Evolutionary conservation across 345 rosid species (phyloP).

Genomic region (Draba incana): DNA sequence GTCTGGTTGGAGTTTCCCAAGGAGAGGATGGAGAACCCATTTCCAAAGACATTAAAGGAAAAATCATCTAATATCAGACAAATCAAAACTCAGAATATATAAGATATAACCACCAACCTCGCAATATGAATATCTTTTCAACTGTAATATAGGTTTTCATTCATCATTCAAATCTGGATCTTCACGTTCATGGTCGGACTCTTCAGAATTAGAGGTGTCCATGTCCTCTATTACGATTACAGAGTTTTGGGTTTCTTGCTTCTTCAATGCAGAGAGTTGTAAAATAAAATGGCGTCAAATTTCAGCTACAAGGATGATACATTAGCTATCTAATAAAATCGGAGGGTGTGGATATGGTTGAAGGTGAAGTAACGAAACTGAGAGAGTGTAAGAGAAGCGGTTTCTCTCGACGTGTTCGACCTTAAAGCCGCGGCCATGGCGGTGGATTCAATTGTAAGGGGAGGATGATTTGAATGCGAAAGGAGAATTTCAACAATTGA

Average conservation of each 20-base stretch:
- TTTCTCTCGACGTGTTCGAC: conserved; percentile 61
- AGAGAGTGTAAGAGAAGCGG: conserved; percentile 61
- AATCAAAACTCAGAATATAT: too few species aligned
- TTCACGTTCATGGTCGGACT: conserved; percentile 62
- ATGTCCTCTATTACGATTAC: conserved; percentile 64
- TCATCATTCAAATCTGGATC: conserved; percentile 59
- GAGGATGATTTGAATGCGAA: not conserved
- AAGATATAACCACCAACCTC: too few species aligned
- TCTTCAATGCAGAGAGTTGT: conserved; percentile 18
- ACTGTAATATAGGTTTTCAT: conserved; percentile 44
- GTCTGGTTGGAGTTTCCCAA: too few species aligned
- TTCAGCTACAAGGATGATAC: conserved; percentile 4
- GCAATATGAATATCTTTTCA: too few species aligned
- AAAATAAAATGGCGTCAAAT: conserved; percentile 9
- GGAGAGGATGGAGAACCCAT: too few species aligned
- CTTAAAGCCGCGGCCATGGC: conserved; percentile 79
- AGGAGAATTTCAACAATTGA: conserved; percentile 19
- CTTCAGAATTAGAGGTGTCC: conserved; percentile 88
- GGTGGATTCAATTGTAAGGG: not conserved
- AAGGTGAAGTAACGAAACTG: conserved; percentile 65
- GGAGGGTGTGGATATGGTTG: conserved; percentile 51
- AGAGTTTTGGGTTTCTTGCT: conserved; percentile 65
- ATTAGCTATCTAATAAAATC: conserved; percentile 9
- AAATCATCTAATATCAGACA: too few species aligned
- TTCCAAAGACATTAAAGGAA: too few species aligned